These are phyloP conservation scores for Ophiostoma sp. DNA, from an alignment of 2,329 filamentous ascomycete genomes.

Conservation along the genomic window DNA sequence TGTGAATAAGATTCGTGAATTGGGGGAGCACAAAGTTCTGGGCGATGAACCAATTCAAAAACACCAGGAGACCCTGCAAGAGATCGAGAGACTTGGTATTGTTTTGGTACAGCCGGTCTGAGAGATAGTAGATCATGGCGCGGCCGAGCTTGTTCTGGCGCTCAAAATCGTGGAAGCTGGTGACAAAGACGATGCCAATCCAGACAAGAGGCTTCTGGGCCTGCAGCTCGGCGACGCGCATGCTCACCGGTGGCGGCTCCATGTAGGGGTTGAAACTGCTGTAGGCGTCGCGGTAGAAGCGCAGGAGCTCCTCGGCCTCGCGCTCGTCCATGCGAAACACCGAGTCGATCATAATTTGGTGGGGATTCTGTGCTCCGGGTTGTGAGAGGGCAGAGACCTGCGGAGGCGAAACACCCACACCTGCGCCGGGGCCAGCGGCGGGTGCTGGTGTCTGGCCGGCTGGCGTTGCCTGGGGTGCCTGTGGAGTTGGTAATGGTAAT, in stretches of 20 bases:
- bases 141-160: conserved; percentile 24
- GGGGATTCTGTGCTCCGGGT: conserved; percentile 15
- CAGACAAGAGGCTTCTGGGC: conserved; percentile 26
- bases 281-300: conserved; percentile 25
- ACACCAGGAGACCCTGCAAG: conserved; percentile 26
- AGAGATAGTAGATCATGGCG: conserved; percentile 23
- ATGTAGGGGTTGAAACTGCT: conserved; percentile 25
- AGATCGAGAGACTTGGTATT: conserved; percentile 24
- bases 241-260: conserved; percentile 11
- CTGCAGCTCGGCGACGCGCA: conserved; percentile 23
- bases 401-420: neutral
- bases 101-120: conserved; percentile 26
- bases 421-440: neutral
- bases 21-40: conserved; percentile 26
- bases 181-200: conserved; percentile 28
- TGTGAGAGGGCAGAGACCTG: neutral
- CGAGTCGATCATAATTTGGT: conserved; percentile 16
- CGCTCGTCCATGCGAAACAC: conserved; percentile 22
- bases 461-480: conserved; percentile 3
- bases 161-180: conserved; percentile 27
- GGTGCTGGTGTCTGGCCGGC: neutral
- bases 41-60: conserved; percentile 26
- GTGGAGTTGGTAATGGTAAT: conserved; percentile 13
- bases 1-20: conserved; percentile 26
- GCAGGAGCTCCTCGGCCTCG: conserved; percentile 26